phyloP scores from a whole-genome alignment of 345 rosid genomes.

The Murraya koenigii region DNA sequence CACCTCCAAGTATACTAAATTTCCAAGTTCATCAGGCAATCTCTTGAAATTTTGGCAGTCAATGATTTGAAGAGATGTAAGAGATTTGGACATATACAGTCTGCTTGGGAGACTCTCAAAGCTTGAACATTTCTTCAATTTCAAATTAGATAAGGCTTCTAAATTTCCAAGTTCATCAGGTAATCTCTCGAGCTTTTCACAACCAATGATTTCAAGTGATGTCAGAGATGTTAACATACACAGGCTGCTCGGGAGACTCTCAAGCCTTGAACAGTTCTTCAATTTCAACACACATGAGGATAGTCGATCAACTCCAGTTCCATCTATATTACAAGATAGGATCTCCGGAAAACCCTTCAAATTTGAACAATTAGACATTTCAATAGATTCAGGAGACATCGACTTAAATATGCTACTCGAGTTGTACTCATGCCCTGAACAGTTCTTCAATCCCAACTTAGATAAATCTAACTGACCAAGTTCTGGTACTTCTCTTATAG shows the following conservation, averaged over 20 bases:
- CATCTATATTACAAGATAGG: background rate
- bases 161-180: too few relatives aligned
- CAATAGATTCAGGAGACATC: too few relatives aligned
- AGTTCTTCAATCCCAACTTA: too few relatives aligned
- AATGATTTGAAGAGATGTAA: background rate
- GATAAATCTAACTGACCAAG: too few relatives aligned
- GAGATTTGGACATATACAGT: background rate
- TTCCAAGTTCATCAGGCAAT: background rate
- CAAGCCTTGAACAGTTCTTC: background rate
- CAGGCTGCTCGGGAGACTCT: conserved; percentile 9
- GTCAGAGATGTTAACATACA: conserved; percentile 4
- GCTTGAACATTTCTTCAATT: background rate
- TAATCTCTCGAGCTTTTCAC: too few relatives aligned
- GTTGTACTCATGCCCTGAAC: too few relatives aligned
- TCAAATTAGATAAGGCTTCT: too few relatives aligned
- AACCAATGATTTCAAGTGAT: too few relatives aligned
- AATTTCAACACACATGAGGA: background rate
- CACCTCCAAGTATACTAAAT: background rate
- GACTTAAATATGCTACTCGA: too few relatives aligned
- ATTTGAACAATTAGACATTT: too few relatives aligned
- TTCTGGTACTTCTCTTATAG: too few relatives aligned
- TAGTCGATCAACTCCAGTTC: background rate
- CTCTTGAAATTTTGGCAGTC: background rate
- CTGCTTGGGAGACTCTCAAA: conserved; percentile 22
- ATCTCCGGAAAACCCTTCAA: background rate